Conservation (phyloP, 352 stramenopile genomes). For the Pythium angustatum region DNA sequence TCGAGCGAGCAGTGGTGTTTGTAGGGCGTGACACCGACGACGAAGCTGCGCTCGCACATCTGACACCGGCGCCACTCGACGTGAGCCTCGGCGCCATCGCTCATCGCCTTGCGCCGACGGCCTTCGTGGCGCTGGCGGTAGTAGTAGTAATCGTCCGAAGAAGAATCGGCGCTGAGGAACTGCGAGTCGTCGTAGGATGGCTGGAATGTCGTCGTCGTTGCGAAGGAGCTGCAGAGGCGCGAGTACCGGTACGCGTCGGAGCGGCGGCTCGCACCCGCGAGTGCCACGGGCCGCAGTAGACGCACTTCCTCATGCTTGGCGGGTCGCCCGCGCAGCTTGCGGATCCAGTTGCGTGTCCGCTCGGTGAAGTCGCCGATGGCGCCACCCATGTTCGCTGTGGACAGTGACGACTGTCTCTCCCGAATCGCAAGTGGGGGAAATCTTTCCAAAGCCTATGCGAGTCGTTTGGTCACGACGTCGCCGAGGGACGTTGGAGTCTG, state of each 20-base stretch:
- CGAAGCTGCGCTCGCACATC: constrained; percentile 65
- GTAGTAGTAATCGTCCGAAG: not conserved
- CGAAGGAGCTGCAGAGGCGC: constrained; percentile 65
- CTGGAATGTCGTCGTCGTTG: constrained; percentile 45
- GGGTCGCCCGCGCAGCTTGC: constrained; percentile 45
- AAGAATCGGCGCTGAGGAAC: not conserved
- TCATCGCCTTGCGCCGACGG: constrained; percentile 49
- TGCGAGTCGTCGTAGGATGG: constrained; percentile 24
- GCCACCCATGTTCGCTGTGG: constrained; percentile 46
- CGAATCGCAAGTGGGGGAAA: too few relatives aligned
- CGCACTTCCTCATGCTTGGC: constrained; percentile 58
- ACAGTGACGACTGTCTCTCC: too few relatives aligned
- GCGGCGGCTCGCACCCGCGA: constrained; percentile 65
- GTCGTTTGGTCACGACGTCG: not conserved
- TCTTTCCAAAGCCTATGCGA: constrained; percentile 5
- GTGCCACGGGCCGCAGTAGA: constrained; percentile 62
- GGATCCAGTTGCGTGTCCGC: constrained; percentile 50
- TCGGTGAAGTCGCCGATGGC: constrained; percentile 28
- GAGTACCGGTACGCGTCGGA: constrained; percentile 38
- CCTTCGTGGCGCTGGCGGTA: constrained; percentile 1
- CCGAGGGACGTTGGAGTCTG: not conserved
- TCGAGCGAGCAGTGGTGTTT: constrained; percentile 69
- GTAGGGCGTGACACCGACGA: constrained; percentile 51
- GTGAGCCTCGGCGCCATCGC: constrained; percentile 35
- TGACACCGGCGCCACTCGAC: constrained; percentile 50